phyloP scores from a whole-genome alignment of 495 filamentous ascomycete species.

The Hypoxylon trugodes region DNA sequence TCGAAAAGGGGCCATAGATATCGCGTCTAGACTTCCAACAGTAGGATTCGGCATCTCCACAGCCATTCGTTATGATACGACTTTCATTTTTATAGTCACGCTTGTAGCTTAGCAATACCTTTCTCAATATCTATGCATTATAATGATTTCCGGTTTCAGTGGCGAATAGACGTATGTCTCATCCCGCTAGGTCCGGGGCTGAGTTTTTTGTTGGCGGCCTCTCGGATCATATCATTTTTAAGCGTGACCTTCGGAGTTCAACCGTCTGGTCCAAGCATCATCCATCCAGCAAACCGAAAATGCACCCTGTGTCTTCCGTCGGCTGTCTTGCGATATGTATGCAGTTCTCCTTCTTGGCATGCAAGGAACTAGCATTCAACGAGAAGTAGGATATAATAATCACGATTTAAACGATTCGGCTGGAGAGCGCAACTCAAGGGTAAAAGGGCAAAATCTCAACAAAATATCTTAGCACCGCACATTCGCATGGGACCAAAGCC shows the following conservation, averaged over 20 bases:
- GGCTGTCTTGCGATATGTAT: slow-evolving; percentile 19
- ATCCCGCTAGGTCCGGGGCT: slow-evolving; percentile 9
- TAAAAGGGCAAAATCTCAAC: too few species aligned
- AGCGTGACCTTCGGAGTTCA: slow-evolving; percentile 16
- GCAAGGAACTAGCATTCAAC: slow-evolving; percentile 19
- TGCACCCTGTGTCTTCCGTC: background rate
- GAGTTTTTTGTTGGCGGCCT: slow-evolving; percentile 26
- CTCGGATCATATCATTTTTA: slow-evolving; percentile 25
- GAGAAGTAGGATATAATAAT: background rate
- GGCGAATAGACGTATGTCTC: slow-evolving; percentile 32
- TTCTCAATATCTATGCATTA: background rate
- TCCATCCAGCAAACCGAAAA: too few species aligned
- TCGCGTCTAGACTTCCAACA: background rate
- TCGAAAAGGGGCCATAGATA: background rate
- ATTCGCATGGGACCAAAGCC: too few species aligned
- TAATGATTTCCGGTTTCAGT: slow-evolving; percentile 13
- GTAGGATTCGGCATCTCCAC: slow-evolving; percentile 13
- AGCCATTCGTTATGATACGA: background rate
- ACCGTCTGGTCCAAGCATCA: slow-evolving; percentile 6
- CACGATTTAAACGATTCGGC: background rate
- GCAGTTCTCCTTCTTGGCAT: slow-evolving; percentile 23
- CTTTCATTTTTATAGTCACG: background rate
- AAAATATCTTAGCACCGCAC: too few species aligned
- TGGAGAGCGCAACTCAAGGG: too few species aligned
- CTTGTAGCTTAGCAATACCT: background rate